A percentile compares a stretch with the other conserved stretches of the same genome.
These are phyloP conservation scores for Rostrohypoxylon terebratum DNA, from an alignment of 495 filamentous ascomycete genomes.

Conservation along the genomic window DNA sequence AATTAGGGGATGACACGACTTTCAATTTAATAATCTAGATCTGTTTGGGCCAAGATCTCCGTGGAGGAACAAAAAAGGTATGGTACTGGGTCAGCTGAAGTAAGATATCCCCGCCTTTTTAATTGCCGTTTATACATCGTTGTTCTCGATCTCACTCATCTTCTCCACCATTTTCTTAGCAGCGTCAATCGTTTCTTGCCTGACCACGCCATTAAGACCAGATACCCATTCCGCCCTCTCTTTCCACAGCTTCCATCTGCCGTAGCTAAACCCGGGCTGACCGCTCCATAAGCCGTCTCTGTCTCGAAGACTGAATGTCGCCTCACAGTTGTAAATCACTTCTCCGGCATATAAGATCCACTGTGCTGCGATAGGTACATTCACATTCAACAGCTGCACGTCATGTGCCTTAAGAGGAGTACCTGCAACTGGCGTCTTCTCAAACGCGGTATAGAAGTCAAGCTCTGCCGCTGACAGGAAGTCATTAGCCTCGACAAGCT, in stretches of 20 bases:
- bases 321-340: slow-evolving; percentile 29
- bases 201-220: slow-evolving; percentile 34
- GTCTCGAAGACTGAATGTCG: slow-evolving; percentile 1
- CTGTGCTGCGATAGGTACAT: slow-evolving; percentile 32
- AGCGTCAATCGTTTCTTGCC: slow-evolving; percentile 35
- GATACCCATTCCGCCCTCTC: slow-evolving; percentile 38
- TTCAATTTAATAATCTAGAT: too few species aligned
- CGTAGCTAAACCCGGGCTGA: slow-evolving; percentile 24
- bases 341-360: slow-evolving; percentile 42
- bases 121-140: slow-evolving; percentile 1
- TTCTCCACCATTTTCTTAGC: slow-evolving; percentile 46
- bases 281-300: slow-evolving; percentile 26
- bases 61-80: not conserved
- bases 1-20: too few species aligned
- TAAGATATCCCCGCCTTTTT: not conserved
- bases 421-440: slow-evolving; percentile 6
- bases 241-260: slow-evolving; percentile 48
- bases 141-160: slow-evolving; percentile 30
- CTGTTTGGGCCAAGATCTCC: too few species aligned
- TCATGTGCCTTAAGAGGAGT: slow-evolving; percentile 7
- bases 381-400: slow-evolving; percentile 14
- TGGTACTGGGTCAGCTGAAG: not conserved
- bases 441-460: slow-evolving; percentile 39
- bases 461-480: slow-evolving; percentile 21
- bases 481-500: slow-evolving; percentile 7